These are phyloP conservation scores for Rhododendron ferrugineum DNA, from an alignment of 148 eudicot genomes.

Conservation along the genomic window DNA sequence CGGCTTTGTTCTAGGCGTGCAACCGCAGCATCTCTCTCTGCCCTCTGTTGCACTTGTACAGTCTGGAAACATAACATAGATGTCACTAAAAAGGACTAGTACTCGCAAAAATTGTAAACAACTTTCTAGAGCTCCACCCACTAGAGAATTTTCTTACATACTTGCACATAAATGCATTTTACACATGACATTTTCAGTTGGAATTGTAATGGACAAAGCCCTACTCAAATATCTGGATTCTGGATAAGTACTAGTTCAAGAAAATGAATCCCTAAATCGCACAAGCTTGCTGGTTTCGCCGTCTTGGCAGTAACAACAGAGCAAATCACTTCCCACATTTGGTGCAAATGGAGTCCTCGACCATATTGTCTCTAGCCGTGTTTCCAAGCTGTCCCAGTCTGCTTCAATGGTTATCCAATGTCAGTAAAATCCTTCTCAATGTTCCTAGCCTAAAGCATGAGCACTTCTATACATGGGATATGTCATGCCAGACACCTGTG, in stretches of 20 bases:
- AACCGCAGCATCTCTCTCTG: slow-evolving; percentile 87
- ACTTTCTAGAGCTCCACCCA: not conserved
- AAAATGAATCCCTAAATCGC: not conserved
- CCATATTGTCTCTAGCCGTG: not conserved
- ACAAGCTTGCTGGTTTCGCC: not conserved
- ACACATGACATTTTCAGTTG: not conserved
- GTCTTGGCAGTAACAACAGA: not conserved
- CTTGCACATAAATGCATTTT: not conserved
- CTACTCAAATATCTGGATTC: not conserved
- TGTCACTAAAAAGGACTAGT: not conserved
- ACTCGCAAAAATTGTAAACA: not conserved
- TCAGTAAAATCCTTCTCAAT: not conserved
- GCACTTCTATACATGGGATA: not conserved
- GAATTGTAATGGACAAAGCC: not conserved
- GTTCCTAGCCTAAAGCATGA: not conserved
- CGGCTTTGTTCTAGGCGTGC: slow-evolving; percentile 92
- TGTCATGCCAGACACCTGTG: not conserved
- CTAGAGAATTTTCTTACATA: not conserved
- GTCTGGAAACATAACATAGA: slow-evolving; percentile 37
- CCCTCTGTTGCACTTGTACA: slow-evolving; percentile 75
- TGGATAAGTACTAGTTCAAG: not conserved
- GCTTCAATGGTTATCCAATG: not conserved
- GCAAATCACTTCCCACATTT: not conserved
- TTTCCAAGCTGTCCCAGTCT: not conserved
- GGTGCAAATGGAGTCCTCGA: not conserved